Evolutionary conservation across 371 early-diverging fungal species (phyloP).

Genomic region (Mortierella polycephala): DNA sequence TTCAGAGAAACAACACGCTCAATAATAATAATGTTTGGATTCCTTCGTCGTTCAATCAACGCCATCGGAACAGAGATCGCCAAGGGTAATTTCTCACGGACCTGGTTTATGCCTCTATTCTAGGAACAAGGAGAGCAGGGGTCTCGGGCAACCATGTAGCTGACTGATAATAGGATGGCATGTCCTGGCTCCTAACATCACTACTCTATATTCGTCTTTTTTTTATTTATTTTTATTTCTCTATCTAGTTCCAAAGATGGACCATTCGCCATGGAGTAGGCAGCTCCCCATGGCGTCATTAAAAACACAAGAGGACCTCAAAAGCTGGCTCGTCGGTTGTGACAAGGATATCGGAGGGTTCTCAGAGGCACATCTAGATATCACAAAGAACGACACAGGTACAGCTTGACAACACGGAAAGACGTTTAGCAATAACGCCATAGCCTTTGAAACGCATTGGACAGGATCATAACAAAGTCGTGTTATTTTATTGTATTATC

Average conservation of each 20-base stretch:
- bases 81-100: conserved; percentile 56
- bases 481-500: neutral
- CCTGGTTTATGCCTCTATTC: neutral
- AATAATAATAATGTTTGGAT: conserved; percentile 57
- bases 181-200: neutral
- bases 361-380: conserved; percentile 69
- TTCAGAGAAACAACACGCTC: neutral
- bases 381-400: conserved; percentile 63
- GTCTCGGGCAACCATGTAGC: neutral
- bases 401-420: neutral
- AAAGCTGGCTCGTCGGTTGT: conserved; percentile 85
- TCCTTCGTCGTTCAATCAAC: conserved; percentile 60
- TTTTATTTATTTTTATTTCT: neutral
- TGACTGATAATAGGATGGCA: neutral
- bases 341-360: conserved; percentile 92
- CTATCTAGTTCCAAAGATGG: conserved; percentile 36
- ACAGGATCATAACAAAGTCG: no score
- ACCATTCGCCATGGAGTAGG: conserved; percentile 66
- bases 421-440: no score
- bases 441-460: no score
- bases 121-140: neutral
- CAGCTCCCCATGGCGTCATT: conserved; percentile 76
- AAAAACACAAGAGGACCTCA: conserved; percentile 65
- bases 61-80: conserved; percentile 63
- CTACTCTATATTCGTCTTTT: neutral